These are phyloP conservation scores for Bjerkandera adusta DNA, from an alignment of 1,284 basidiomycete species.

Conservation along the genomic window DNA sequence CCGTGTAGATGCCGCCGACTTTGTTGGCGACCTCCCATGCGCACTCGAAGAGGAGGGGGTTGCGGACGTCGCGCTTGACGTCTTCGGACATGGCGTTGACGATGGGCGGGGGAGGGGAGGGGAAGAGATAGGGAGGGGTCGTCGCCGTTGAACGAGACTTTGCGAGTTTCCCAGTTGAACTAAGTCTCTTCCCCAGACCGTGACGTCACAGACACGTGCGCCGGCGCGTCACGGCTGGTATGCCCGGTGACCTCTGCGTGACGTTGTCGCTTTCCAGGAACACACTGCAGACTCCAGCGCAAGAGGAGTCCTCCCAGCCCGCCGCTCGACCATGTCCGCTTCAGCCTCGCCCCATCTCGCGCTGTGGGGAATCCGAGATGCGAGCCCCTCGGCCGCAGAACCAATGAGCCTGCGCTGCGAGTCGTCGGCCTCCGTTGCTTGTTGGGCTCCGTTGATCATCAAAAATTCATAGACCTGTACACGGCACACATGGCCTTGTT, in stretches of 20 bases:
- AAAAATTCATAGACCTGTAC: too few relatives aligned
- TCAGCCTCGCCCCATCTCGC: too few relatives aligned
- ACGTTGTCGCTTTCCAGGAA: too few relatives aligned
- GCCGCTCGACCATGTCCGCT: too few relatives aligned
- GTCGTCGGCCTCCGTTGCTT: too few relatives aligned
- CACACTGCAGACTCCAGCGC: too few relatives aligned
- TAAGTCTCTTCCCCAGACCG: constrained; percentile 10
- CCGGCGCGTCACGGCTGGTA: neutral
- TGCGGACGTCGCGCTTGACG: constrained; percentile 70
- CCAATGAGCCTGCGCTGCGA: too few relatives aligned
- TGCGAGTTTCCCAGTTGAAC: constrained; percentile 3
- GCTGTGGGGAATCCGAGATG: too few relatives aligned
- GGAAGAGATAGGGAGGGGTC: constrained; percentile 6
- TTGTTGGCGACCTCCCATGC: constrained; percentile 97
- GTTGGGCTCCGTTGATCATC: too few relatives aligned
- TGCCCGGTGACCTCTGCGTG: neutral
- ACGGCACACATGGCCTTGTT: too few relatives aligned
- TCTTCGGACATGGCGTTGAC: constrained; percentile 30
- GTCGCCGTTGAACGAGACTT: constrained; percentile 1
- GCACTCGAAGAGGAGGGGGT: constrained; percentile 83
- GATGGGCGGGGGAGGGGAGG: constrained; percentile 2
- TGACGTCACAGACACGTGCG: constrained; percentile 20
- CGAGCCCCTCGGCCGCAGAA: too few relatives aligned
- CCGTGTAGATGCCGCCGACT: constrained; percentile 98
- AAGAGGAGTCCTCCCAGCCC: too few relatives aligned